Evolutionary conservation across 345 rosid genomes (phyloP).

Genomic region (Geranium brycei): DNA sequence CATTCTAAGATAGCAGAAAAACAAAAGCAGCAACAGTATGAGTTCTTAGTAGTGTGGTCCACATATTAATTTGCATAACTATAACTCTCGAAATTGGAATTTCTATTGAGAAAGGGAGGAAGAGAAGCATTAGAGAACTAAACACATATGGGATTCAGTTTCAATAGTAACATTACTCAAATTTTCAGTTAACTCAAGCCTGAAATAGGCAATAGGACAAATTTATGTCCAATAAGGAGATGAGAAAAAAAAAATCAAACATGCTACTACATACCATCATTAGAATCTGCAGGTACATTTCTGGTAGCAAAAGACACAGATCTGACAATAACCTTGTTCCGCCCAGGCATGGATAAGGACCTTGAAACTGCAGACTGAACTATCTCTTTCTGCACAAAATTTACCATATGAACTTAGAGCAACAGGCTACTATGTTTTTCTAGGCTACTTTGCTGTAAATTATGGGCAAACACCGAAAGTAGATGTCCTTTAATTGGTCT

Average conservation of each 20-base stretch:
- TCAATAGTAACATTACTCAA: neutral
- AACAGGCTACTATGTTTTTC: neutral
- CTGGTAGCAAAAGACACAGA: conserved; percentile 48
- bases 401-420: neutral
- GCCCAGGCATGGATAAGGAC: conserved; percentile 62
- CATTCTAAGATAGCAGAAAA: neutral
- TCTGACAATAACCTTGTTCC: conserved; percentile 68
- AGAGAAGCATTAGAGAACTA: neutral
- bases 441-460: neutral
- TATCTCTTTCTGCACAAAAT: conserved; percentile 45
- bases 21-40: neutral
- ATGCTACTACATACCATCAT: conserved; percentile 31
- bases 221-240: neutral
- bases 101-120: neutral
- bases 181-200: neutral
- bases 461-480: neutral
- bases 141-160: neutral
- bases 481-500: neutral
- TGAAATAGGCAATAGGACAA: neutral
- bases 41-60: neutral
- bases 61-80: neutral
- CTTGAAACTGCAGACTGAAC: conserved; percentile 43
- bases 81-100: neutral
- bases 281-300: conserved; percentile 21
- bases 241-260: neutral